These are phyloP conservation scores for Spergularia azorica DNA, from an alignment of 179 eudicot species.

Conservation along the genomic window DNA sequence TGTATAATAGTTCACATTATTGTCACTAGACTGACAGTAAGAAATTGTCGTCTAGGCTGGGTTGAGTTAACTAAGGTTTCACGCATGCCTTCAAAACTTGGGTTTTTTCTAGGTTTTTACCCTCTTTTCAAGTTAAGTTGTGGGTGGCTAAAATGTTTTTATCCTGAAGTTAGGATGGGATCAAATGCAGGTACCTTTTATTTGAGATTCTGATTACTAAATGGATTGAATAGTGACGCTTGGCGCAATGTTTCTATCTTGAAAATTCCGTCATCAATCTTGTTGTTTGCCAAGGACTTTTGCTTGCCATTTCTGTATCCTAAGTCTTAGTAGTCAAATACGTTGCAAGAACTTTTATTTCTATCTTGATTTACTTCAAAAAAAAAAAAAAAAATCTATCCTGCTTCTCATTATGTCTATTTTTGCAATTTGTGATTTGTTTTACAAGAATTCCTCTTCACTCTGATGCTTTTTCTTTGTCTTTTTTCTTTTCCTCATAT, in stretches of 20 bases:
- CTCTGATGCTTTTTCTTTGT: too few relatives aligned
- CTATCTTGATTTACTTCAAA: not conserved
- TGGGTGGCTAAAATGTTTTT: not conserved
- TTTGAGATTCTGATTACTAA: too few relatives aligned
- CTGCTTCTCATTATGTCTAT: too few relatives aligned
- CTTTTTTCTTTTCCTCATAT: too few relatives aligned
- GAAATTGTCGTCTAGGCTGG: not conserved
- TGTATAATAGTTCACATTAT: not conserved
- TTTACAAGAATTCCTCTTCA: too few relatives aligned
- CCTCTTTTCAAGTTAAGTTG: too few relatives aligned
- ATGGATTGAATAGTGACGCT: not conserved
- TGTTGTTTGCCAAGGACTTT: not conserved
- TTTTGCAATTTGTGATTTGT: too few relatives aligned
- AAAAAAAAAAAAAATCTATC: too few relatives aligned
- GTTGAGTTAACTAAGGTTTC: not conserved
- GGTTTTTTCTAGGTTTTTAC: not conserved
- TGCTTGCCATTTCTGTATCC: not conserved
- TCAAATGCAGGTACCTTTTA: not conserved
- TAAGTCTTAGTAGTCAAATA: not conserved
- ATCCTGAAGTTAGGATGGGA: not conserved
- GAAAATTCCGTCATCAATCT: not conserved
- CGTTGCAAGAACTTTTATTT: not conserved
- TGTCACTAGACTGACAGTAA: not conserved
- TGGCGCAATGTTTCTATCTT: not conserved
- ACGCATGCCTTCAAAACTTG: not conserved